phyloP scores from a whole-genome alignment of 1,284 basidiomycete genomes.

The Ustilago loliicola region DNA sequence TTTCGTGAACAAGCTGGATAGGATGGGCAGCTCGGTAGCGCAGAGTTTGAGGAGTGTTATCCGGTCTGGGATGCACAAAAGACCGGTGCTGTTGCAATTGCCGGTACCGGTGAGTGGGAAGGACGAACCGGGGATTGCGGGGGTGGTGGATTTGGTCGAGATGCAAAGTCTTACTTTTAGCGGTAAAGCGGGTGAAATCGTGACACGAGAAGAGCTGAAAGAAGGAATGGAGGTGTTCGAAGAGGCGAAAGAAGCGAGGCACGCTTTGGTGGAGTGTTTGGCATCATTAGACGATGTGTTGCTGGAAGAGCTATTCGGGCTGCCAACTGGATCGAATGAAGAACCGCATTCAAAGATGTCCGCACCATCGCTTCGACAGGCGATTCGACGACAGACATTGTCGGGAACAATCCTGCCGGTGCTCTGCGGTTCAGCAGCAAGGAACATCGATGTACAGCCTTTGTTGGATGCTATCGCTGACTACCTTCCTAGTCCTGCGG shows the following conservation, averaged over 20 bases:
- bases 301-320: conserved; percentile 76
- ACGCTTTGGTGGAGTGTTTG: conserved; percentile 80
- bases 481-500: conserved; percentile 81
- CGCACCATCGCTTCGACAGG: conserved; percentile 63
- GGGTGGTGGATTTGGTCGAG: conserved; percentile 62
- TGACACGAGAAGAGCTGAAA: conserved; percentile 31
- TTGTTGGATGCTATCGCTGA: conserved; percentile 85
- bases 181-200: conserved; percentile 60
- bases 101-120: conserved; percentile 81
- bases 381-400: conserved; percentile 79
- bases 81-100: conserved; percentile 81
- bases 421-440: conserved; percentile 84
- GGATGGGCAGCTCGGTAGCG: conserved; percentile 82
- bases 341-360: conserved; percentile 75
- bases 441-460: conserved; percentile 83
- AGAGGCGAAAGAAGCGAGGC: conserved; percentile 79
- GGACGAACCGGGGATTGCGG: conserved; percentile 79
- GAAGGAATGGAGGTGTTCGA: conserved; percentile 74
- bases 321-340: conserved; percentile 73
- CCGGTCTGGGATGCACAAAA: conserved; percentile 79
- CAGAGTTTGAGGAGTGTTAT: conserved; percentile 79
- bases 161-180: conserved; percentile 55
- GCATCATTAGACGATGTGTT: conserved; percentile 84
- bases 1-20: conserved; percentile 89
- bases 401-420: conserved; percentile 81